These are phyloP conservation scores for Umbelopsis sp. DNA, from an alignment of 371 early-diverging fungal genomes.

Conservation along the genomic window DNA sequence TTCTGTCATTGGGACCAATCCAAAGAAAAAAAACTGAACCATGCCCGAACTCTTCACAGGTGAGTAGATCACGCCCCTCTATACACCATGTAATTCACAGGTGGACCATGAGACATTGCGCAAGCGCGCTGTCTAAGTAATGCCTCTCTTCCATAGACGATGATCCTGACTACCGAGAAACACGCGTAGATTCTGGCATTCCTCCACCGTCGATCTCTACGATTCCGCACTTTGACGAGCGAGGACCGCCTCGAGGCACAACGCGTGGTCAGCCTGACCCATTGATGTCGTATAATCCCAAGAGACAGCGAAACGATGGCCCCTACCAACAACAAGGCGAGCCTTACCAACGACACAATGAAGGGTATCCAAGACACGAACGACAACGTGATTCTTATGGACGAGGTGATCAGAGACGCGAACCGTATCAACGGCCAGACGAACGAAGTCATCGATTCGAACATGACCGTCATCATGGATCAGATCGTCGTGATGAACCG, in stretches of 20 bases:
- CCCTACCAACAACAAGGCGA: constrained; percentile 8
- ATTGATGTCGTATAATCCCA: neutral
- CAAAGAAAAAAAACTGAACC: neutral
- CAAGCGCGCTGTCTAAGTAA: neutral
- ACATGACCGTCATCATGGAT: no score
- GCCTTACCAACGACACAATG: constrained; percentile 12
- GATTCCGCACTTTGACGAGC: constrained; percentile 23
- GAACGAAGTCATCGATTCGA: no score
- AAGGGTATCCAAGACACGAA: no score
- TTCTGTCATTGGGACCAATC: constrained; percentile 12
- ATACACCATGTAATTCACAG: no score
- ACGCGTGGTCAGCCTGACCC: neutral
- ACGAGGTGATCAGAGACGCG: no score
- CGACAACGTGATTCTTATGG: no score
- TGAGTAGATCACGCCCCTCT: neutral
- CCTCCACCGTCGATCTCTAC: constrained; percentile 60
- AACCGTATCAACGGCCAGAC: no score
- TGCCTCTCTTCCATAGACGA: constrained; percentile 29
- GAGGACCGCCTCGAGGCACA: neutral
- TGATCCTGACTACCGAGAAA: constrained; percentile 65
- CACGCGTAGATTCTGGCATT: constrained; percentile 59
- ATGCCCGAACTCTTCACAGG: constrained; percentile 26
- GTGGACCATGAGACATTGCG: neutral
- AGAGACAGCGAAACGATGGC: neutral
- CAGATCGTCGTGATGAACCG: no score